Base-by-base conservation (phyloP, 345 rosid species). In the Citrus trifoliata region DNA sequence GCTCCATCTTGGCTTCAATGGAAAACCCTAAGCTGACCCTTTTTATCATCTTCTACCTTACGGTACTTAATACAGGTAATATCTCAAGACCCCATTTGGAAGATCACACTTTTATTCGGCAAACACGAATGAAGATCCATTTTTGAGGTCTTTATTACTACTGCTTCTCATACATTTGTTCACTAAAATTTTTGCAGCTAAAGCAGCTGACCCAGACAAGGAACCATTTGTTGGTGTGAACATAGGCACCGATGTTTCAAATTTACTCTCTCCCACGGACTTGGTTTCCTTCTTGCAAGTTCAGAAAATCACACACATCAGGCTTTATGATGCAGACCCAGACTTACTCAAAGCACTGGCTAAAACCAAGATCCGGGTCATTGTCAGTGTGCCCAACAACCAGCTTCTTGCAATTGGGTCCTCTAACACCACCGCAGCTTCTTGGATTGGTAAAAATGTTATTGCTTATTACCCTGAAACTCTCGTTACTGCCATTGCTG, bases 331-430 rank as follows among this genome's bases (percentile, higher is more conserved):
- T 80, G 95, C 98, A 22, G 87, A 93, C 80, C 93, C 89, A 10
- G 97, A 91, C 40, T 82, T 93, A 33, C 97, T 96, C 74, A 90
- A 86, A 67, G 90, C 98, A 33, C 81, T 96, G 81, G 83, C 98
- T 3, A 90, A 88, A 81, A 93, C 99, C 80, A 93, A 94, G 92
- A 94, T 96, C 82, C 88, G 89, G 73, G 98, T 94, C 80, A 88
- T 94, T 30, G 82, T 93, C 80, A 90, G 97, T 24, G 97, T 96
- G 25, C 99, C 99, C 9, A 96, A 96, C 82, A 94, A 96, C 64
- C 98, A 96, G 88, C 89, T 96, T 70, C 93, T 94, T 56, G 99
- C 97, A 3, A 90, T 96, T 71, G 99, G 99, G 7, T 89, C 98
- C 30, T 93, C 98, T 5, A 96, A 93, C 76, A 74, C 90, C 59